phyloP scores from a whole-genome alignment of 2,329 filamentous ascomycete genomes.

The Raffaelea ambrosiae region DNA sequence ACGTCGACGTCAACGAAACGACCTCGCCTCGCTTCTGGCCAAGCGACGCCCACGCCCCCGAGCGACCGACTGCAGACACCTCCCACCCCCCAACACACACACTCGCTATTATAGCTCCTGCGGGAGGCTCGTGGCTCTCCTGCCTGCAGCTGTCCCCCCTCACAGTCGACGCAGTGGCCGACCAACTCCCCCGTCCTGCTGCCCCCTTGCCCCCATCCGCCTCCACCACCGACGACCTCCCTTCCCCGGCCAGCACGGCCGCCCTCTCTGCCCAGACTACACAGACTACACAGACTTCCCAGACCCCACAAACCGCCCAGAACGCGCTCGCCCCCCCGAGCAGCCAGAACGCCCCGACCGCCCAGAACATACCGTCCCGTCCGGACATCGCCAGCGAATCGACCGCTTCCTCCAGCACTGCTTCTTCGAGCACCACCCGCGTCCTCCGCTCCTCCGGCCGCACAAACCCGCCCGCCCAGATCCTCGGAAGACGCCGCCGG shows the following conservation, averaged over 20 bases:
- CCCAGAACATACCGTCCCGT: no score
- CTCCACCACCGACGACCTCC: not conserved
- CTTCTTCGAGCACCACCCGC: not conserved
- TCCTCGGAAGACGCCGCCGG: slow-evolving; percentile 50
- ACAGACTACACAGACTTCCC: not conserved
- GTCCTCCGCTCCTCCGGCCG: not conserved
- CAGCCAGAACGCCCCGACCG: no score
- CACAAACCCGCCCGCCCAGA: slow-evolving; percentile 20
- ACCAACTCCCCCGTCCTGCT: slow-evolving; percentile 11
- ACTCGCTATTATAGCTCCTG: slow-evolving; percentile 3
- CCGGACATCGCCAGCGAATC: no score
- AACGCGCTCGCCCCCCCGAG: no score
- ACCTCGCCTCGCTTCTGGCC: not conserved
- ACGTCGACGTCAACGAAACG: no score
- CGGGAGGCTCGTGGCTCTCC: slow-evolving; percentile 13
- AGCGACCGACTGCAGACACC: no score
- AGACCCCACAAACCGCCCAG: no score
- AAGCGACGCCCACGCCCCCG: not conserved
- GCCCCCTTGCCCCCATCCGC: slow-evolving; percentile 11
- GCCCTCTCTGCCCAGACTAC: not conserved
- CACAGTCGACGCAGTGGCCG: slow-evolving; percentile 12
- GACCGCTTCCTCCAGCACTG: not conserved
- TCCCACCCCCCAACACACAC: not conserved
- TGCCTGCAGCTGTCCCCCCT: slow-evolving; percentile 6
- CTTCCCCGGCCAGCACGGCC: not conserved